Percentiles rank a stretch among this genome's conserved stretches.
Evolutionary conservation across 192 early-diverging fungal species (phyloP).

Genomic region (Funneliformis mosseae): DNA sequence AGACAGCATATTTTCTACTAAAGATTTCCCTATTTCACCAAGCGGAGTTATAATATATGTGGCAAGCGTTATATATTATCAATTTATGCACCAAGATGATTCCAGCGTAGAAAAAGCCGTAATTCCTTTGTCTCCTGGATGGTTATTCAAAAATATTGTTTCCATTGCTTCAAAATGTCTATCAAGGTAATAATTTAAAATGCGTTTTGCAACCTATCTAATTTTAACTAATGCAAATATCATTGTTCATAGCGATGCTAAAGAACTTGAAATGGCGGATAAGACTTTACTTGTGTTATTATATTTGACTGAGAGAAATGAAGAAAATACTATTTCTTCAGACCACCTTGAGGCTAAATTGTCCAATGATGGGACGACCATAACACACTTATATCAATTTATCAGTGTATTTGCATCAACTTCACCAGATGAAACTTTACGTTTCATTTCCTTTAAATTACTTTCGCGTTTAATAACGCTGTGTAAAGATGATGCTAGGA

Average conservation of each 20-base stretch:
- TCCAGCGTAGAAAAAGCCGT: neutral
- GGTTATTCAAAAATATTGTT: neutral
- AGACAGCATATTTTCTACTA: neutral
- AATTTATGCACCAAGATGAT: neutral
- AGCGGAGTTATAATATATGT: neutral
- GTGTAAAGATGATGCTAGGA: slow-evolving; percentile 45
- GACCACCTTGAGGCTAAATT: neutral
- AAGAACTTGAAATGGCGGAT: slow-evolving; percentile 1
- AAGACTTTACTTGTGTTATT: slow-evolving; percentile 17
- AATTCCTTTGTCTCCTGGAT: neutral
- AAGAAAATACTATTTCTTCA: slow-evolving; percentile 12
- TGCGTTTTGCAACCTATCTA: neutral
- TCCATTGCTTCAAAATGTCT: neutral
- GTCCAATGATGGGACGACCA: neutral
- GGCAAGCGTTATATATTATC: slow-evolving; percentile 2
- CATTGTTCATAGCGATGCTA: neutral
- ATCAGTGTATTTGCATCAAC: slow-evolving; percentile 48
- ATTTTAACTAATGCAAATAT: neutral
- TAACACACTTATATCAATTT: slow-evolving; percentile 22
- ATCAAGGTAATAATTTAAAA: neutral
- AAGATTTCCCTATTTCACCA: neutral
- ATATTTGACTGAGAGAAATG: slow-evolving; percentile 19
- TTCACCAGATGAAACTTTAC: slow-evolving; percentile 40
- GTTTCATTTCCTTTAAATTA: slow-evolving; percentile 46
- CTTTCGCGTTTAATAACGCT: slow-evolving; percentile 40